Evolutionary conservation across 2,329 filamentous ascomycete genomes (phyloP).

Genomic region (Colletotrichum sublineola): DNA sequence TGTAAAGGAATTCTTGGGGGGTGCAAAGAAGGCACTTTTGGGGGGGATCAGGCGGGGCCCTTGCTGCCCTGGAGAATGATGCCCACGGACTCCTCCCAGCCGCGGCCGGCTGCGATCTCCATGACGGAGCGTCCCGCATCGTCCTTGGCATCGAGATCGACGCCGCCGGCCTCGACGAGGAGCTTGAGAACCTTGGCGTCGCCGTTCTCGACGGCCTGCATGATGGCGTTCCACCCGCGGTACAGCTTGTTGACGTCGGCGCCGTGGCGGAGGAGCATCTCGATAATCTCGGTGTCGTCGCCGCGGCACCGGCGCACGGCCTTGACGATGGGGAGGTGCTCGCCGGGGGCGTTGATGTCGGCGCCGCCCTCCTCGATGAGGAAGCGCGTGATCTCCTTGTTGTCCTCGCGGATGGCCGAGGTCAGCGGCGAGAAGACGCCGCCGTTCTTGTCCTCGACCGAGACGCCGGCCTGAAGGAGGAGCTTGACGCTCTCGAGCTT

Average conservation of each 20-base stretch:
- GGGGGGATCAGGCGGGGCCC: slow-evolving; percentile 11
- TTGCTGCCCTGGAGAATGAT: slow-evolving; percentile 53
- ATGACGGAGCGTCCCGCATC: slow-evolving; percentile 67
- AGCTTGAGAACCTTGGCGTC: slow-evolving; percentile 67
- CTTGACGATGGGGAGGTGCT: slow-evolving; percentile 80
- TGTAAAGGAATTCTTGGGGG: not conserved
- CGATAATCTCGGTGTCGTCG: slow-evolving; percentile 70
- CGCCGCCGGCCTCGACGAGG: slow-evolving; percentile 62
- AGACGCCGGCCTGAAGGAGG: slow-evolving; percentile 73
- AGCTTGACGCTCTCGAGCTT: slow-evolving; percentile 77
- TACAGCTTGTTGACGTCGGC: slow-evolving; percentile 78
- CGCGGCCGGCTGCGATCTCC: slow-evolving; percentile 69
- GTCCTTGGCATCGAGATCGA: slow-evolving; percentile 66
- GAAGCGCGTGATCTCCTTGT: slow-evolving; percentile 71
- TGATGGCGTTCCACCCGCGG: slow-evolving; percentile 74
- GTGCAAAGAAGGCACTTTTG: no score
- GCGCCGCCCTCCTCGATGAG: slow-evolving; percentile 73
- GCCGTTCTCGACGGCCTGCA: slow-evolving; percentile 76
- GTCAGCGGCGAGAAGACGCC: slow-evolving; percentile 80
- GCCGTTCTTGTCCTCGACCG: slow-evolving; percentile 78
- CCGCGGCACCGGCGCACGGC: slow-evolving; percentile 71
- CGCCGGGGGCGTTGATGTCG: slow-evolving; percentile 75
- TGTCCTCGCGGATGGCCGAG: slow-evolving; percentile 74
- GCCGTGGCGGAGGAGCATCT: slow-evolving; percentile 72
- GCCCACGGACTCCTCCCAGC: slow-evolving; percentile 69